Conservation (phyloP, 176 grass and related monocot species). For the Rhynchospora breviuscula region DNA sequence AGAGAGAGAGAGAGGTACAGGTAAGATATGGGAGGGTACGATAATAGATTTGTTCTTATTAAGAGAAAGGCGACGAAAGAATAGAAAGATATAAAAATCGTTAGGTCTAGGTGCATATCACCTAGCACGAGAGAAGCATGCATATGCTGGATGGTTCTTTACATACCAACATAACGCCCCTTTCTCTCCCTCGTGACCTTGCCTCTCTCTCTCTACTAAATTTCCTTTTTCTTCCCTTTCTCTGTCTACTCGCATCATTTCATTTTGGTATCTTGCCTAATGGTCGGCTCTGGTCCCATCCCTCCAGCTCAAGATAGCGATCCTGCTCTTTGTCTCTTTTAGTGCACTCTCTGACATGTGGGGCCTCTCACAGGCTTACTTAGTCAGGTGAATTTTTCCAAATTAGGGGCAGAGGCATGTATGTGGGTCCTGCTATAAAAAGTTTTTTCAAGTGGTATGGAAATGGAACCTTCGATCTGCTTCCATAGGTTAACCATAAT, state of each 20-base stretch:
- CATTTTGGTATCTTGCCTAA: neutral
- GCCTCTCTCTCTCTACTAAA: neutral
- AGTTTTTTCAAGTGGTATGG: neutral
- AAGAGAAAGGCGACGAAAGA: conserved; percentile 23
- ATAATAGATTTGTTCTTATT: conserved; percentile 11
- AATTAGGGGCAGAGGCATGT: neutral
- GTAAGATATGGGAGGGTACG: neutral
- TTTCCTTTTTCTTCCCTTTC: neutral
- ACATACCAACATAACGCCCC: conserved; percentile 18
- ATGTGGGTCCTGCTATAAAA: neutral
- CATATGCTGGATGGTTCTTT: conserved; percentile 10
- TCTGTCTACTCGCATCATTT: neutral
- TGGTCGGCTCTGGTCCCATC: neutral
- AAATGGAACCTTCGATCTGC: neutral
- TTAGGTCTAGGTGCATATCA: neutral
- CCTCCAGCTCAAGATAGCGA: conserved; percentile 11
- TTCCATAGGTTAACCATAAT: neutral
- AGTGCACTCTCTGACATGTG: neutral
- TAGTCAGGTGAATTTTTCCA: neutral
- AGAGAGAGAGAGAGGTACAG: neutral
- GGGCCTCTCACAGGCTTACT: neutral
- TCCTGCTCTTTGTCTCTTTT: conserved; percentile 5
- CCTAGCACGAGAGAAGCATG: conserved; percentile 21
- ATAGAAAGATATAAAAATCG: conserved; percentile 27
- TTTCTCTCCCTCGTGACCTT: conserved; percentile 29